Conservation (phyloP, 140 eudicot genomes). For the Bidens hawaiensis region DNA sequence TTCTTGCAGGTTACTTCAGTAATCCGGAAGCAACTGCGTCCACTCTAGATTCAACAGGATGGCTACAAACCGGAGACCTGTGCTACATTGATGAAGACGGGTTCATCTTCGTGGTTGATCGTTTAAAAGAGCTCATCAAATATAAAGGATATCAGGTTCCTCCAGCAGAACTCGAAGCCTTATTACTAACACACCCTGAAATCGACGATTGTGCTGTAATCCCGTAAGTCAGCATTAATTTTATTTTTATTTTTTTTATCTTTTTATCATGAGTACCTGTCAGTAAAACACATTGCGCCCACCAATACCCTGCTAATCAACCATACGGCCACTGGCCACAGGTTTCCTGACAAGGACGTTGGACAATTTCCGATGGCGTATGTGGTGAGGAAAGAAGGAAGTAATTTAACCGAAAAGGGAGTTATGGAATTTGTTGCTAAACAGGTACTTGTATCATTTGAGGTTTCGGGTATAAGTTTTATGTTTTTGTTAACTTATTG, state of each 20-base stretch:
- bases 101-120: slow-evolving; percentile 81
- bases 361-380: slow-evolving; percentile 98
- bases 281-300: not conserved
- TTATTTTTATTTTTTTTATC: not conserved
- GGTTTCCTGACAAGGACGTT: slow-evolving; percentile 79
- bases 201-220: slow-evolving; percentile 83
- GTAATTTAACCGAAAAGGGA: slow-evolving; percentile 43
- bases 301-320: not conserved
- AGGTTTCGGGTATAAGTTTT: not conserved
- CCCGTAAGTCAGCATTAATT: slow-evolving; percentile 62
- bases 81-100: slow-evolving; percentile 96
- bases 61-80: slow-evolving; percentile 91
- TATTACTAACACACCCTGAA: slow-evolving; percentile 77
- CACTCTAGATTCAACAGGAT: slow-evolving; percentile 77
- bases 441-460: slow-evolving; percentile 41
- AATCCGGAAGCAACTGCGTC: slow-evolving; percentile 85
- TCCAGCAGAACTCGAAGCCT: slow-evolving; percentile 95
- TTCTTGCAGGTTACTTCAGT: slow-evolving; percentile 67
- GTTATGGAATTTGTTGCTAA: slow-evolving; percentile 72
- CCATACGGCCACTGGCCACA: too few species aligned
- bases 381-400: slow-evolving; percentile 70
- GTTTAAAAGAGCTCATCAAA: slow-evolving; percentile 87
- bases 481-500: not conserved
- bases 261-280: not conserved
- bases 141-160: slow-evolving; percentile 99